Evolutionary conservation across 306 rosid species (phyloP).

Genomic region (Vicia faba): DNA sequence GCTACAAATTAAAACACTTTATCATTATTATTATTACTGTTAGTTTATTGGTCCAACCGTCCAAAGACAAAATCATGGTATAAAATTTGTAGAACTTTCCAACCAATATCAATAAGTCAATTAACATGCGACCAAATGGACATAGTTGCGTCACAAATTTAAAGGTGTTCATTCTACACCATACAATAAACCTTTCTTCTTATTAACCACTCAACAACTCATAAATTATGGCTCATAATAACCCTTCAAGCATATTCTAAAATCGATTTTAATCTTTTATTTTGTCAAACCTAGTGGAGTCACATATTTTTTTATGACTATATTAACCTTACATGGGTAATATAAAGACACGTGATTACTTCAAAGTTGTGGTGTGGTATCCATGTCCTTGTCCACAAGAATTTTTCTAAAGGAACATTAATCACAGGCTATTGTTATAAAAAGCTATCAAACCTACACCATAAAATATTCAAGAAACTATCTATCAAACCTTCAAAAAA

Average conservation of each 20-base stretch:
- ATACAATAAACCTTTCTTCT: constrained; percentile 51
- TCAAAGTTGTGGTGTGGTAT: constrained; percentile 40
- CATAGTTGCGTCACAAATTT: constrained; percentile 47
- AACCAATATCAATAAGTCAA: constrained; percentile 43
- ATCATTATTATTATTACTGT: background rate
- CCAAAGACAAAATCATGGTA: constrained; percentile 28
- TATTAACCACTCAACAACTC: constrained; percentile 49
- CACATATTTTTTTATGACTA: constrained; percentile 36
- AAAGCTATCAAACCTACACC: constrained; percentile 8
- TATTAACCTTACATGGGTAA: constrained; percentile 25
- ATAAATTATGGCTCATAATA: constrained; percentile 50
- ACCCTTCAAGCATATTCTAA: constrained; percentile 40
- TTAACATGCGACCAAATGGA: constrained; percentile 45
- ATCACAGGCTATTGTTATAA: constrained; percentile 32
- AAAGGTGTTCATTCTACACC: constrained; percentile 55
- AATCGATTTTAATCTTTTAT: background rate
- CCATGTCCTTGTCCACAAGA: constrained; percentile 47
- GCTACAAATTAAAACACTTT: constrained; percentile 25
- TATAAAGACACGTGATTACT: constrained; percentile 39
- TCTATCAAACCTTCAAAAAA: too few relatives aligned
- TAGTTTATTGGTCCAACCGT: constrained; percentile 33
- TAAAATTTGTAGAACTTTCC: constrained; percentile 21
- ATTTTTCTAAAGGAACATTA: constrained; percentile 11
- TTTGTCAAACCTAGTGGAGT: constrained; percentile 50
- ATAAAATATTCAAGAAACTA: constrained; percentile 28